A percentile compares a stretch with the other conserved stretches of the same genome.
These are phyloP conservation scores for Hygrophoropsis aurantiaca DNA, from an alignment of 768 basidiomycete genomes.

Conservation along the genomic window DNA sequence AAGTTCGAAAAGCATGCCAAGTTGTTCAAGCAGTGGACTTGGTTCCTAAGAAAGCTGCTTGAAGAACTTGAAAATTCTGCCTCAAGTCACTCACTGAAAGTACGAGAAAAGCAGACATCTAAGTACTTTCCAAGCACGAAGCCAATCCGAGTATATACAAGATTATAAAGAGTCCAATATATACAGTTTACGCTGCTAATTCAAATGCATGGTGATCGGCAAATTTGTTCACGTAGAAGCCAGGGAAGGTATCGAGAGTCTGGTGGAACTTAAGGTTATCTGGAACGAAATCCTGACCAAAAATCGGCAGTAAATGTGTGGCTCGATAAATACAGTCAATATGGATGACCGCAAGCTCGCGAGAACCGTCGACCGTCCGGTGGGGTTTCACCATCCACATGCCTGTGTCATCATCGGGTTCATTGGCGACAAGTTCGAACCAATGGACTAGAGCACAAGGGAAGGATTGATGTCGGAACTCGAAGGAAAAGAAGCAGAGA, in stretches of 20 bases:
- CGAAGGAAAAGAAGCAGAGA: slow-evolving; percentile 24
- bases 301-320: slow-evolving; percentile 29
- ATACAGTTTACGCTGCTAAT: too few species aligned
- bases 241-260: slow-evolving; percentile 21
- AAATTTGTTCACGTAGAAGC: too few species aligned
- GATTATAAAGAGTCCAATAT: too few species aligned
- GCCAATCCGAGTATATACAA: too few species aligned
- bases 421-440: slow-evolving; percentile 14
- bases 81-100: too few species aligned
- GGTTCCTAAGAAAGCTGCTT: too few species aligned
- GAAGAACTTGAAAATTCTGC: too few species aligned
- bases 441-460: slow-evolving; percentile 22
- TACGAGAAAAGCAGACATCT: too few species aligned
- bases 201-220: too few species aligned
- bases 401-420: slow-evolving; percentile 20
- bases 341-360: slow-evolving; percentile 21
- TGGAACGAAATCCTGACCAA: slow-evolving; percentile 12
- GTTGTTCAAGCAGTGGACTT: too few species aligned
- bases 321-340: slow-evolving; percentile 27
- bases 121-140: too few species aligned
- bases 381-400: slow-evolving; percentile 28
- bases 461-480: slow-evolving; percentile 1
- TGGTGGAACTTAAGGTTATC: slow-evolving; percentile 12
- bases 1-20: too few species aligned
- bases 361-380: neutral